Evolutionary conservation across 768 basidiomycete species (phyloP).

Genomic region (Rhodotorula graminis): DNA sequence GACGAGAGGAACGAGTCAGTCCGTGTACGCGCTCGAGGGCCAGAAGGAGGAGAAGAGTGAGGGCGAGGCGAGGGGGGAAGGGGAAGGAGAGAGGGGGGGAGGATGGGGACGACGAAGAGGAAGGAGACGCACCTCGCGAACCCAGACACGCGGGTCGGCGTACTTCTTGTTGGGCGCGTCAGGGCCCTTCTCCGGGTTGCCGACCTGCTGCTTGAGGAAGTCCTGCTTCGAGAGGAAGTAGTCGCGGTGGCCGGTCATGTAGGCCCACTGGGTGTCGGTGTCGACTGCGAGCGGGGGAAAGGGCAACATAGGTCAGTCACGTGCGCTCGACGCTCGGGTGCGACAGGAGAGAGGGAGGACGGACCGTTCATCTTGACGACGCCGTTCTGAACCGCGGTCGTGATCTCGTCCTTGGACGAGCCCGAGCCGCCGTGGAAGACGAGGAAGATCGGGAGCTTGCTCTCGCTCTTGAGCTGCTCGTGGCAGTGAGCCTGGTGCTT

Average conservation of each 20-base stretch:
- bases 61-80: too few species aligned
- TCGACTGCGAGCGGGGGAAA: constrained; percentile 46
- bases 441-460: constrained; percentile 80
- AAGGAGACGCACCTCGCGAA: constrained; percentile 59
- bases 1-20: background rate
- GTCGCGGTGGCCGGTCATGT: constrained; percentile 58
- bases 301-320: background rate
- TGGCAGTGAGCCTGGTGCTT: constrained; percentile 80
- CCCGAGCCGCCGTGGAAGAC: constrained; percentile 99
- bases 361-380: constrained; percentile 97
- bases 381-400: constrained; percentile 79
- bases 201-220: constrained; percentile 84
- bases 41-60: too few species aligned
- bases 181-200: constrained; percentile 90
- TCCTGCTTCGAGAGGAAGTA: constrained; percentile 79
- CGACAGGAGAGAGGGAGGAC: background rate
- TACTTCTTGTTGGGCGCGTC: constrained; percentile 98
- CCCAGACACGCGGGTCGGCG: constrained; percentile 69
- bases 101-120: background rate
- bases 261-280: constrained; percentile 64
- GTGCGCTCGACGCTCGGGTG: too few species aligned
- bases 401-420: constrained; percentile 91
- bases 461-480: constrained; percentile 60
- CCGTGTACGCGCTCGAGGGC: too few species aligned
- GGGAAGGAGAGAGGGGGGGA: too few species aligned